Evolutionary conservation across 2,329 filamentous ascomycete species (phyloP), one percentile per base, ranked within the genome.

Genomic region (Fonsecaea monophora): DNA sequence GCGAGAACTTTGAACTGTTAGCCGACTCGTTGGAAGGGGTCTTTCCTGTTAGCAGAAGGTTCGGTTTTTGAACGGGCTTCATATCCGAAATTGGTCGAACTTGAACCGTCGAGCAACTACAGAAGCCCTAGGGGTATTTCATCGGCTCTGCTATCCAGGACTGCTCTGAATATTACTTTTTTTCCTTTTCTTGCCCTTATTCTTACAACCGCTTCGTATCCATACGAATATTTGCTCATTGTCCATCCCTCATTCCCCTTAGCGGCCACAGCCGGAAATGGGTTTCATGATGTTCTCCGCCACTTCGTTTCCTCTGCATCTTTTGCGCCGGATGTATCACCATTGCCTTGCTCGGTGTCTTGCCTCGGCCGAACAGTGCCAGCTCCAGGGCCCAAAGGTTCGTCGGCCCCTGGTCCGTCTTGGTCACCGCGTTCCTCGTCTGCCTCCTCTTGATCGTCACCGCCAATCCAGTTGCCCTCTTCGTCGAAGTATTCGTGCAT

Each of bases 401-500:
- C 86, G 70, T 89, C 88, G 73, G 81, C 63, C 86, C 82, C 53
- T 85, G 83, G 65, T 85, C 83, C 30, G 88, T 88, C 1, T 87
- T 89, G 8, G 13, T 64, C 59, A 4, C 54, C 55, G 38, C 9
- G 65, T 85, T 84, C 32, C 88, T 88, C 1, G 87, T 89, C 9
- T 10, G 45, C 59, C 13, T 59, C 55, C 21, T 89, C 63, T 82
- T 83, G 54, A 82, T 86, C 76, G 71, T 81, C 66, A 76, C 82
- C 48, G 73, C 82, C 86, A 70, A 91, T 90, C 86, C 90, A 94
- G 75, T 94, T 93, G 2, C 92, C 92, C 8, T 93, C 85, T 68
- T 86, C 88, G 73, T 95, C 91, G 78, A 95, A 91, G 75, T 88
- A 96, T 72, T 96, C 87, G 70, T 90, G 84, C 76, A 96, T 89